phyloP scores from a whole-genome alignment of 2,329 filamentous ascomycete species.

The Colletotrichum simmondsii region DNA sequence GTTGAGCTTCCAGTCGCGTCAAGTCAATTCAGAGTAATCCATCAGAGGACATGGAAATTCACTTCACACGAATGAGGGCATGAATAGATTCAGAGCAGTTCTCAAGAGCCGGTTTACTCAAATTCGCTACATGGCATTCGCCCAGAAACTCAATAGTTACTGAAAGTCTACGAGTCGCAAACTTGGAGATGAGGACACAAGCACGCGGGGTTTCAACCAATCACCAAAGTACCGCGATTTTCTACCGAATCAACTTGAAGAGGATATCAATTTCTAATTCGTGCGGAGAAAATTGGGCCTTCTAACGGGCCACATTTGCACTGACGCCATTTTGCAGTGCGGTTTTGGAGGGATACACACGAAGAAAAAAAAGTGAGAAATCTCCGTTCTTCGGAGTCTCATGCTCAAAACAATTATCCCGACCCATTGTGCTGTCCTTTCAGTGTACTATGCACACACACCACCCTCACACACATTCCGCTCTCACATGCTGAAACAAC shows the following conservation, averaged over 20 bases:
- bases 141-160: neutral
- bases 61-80: neutral
- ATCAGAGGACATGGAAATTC: neutral
- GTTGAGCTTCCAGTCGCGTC: neutral
- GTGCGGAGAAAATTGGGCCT: slow-evolving; percentile 15
- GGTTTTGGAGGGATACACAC: neutral
- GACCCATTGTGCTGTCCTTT: neutral
- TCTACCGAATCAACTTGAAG: slow-evolving; percentile 10
- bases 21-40: neutral
- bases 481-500: neutral
- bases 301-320: neutral
- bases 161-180: neutral
- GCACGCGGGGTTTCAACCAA: neutral
- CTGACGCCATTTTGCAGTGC: slow-evolving; percentile 2
- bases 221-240: neutral
- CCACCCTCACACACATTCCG: neutral
- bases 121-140: neutral
- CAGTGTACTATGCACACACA: neutral
- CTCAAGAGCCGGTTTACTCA: neutral
- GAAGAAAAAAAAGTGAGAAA: neutral
- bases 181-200: neutral
- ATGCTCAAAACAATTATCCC: neutral
- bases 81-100: neutral
- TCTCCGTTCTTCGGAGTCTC: neutral
- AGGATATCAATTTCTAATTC: slow-evolving; percentile 13